Percentiles rank a stretch among this genome's conserved stretches.
Conservation (phyloP, 495 filamentous ascomycete species). For the Trichoderma gamsii region DNA sequence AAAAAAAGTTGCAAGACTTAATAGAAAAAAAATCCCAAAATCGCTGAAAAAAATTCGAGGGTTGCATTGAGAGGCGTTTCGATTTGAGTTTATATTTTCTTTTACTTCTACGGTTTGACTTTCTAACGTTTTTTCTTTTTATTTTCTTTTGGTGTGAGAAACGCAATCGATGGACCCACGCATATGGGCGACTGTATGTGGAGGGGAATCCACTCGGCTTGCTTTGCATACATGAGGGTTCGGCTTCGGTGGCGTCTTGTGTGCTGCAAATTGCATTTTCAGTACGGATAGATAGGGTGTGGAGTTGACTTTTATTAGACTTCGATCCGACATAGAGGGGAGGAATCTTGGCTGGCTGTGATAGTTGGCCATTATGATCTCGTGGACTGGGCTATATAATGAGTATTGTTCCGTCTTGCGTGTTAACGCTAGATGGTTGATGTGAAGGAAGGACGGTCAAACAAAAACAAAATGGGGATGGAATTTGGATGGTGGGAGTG, state of each 20-base stretch:
- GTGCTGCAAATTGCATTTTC: neutral
- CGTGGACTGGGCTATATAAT: slow-evolving; percentile 8
- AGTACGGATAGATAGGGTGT: slow-evolving; percentile 9
- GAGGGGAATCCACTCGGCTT: neutral
- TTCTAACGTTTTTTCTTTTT: slow-evolving; percentile 19
- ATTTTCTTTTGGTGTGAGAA: slow-evolving; percentile 14
- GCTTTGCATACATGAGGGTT: neutral
- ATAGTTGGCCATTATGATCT: slow-evolving; percentile 2
- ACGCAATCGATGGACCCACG: neutral
- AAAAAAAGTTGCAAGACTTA: slow-evolving; percentile 21
- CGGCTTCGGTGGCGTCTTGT: slow-evolving; percentile 13
- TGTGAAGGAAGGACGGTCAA: neutral
- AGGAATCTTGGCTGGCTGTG: neutral
- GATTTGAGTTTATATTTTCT: slow-evolving; percentile 17
- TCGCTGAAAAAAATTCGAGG: neutral
- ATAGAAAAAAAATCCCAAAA: neutral
- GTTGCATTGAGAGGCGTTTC: slow-evolving; percentile 21
- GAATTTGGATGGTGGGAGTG: slow-evolving; percentile 6
- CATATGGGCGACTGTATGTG: neutral
- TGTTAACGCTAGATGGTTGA: neutral
- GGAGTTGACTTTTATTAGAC: slow-evolving; percentile 10
- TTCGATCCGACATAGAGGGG: slow-evolving; percentile 10
- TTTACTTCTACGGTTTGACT: slow-evolving; percentile 20
- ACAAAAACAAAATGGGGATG: neutral
- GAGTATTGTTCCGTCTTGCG: neutral